phyloP scores from a whole-genome alignment of 495 filamentous ascomycete genomes.

The Lichenothelia convexa region DNA sequence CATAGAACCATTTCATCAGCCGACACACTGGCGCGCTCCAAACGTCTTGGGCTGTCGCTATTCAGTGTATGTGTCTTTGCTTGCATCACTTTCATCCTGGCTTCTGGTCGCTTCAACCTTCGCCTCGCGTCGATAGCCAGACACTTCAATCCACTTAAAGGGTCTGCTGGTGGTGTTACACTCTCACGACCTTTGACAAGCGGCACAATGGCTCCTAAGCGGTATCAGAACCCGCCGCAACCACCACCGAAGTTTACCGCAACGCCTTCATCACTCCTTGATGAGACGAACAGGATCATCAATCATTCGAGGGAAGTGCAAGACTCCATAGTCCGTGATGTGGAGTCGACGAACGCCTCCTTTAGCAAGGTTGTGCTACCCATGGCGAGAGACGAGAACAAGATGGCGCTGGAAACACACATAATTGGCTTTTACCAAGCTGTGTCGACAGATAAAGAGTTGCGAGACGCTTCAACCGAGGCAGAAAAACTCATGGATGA shows the following conservation, averaged over 20 bases:
- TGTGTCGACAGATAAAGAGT: constrained; percentile 20
- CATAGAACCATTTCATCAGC: not conserved
- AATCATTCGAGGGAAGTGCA: constrained; percentile 47
- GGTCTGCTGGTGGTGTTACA: constrained; percentile 6
- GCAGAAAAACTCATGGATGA: constrained; percentile 50
- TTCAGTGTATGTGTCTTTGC: constrained; percentile 43
- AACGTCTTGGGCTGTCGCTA: constrained; percentile 22
- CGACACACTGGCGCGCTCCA: constrained; percentile 22
- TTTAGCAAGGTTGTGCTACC: constrained; percentile 27
- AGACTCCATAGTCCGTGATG: constrained; percentile 51
- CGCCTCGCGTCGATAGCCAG: constrained; percentile 47
- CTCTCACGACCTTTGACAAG: constrained; percentile 35
- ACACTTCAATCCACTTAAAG: constrained; percentile 19
- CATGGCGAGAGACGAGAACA: constrained; percentile 29
- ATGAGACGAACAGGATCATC: constrained; percentile 59
- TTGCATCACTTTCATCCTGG: constrained; percentile 53
- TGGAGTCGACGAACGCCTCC: constrained; percentile 36
- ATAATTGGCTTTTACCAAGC: constrained; percentile 31
- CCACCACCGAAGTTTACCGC: constrained; percentile 71
- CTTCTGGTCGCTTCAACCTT: constrained; percentile 43
- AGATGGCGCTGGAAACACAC: constrained; percentile 20
- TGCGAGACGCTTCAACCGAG: constrained; percentile 44
- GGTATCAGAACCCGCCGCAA: constrained; percentile 60
- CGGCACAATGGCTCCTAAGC: constrained; percentile 45
- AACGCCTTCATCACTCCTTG: constrained; percentile 55